phyloP scores from a whole-genome alignment of 345 rosid genomes.

The Eucalyptus shirleyi region DNA sequence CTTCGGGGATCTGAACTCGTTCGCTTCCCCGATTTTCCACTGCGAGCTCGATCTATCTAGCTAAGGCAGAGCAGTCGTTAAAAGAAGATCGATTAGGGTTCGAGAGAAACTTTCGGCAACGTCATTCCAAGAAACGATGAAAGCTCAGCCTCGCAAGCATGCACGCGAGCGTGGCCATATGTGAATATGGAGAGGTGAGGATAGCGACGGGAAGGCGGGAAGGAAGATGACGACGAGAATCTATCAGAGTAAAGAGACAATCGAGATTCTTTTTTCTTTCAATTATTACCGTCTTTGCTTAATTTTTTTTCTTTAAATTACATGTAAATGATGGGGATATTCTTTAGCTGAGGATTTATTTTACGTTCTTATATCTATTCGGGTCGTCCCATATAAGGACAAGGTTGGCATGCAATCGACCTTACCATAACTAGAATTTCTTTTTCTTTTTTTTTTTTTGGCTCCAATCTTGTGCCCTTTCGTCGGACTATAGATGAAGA shows the following conservation, averaged over 20 bases:
- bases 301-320: background rate
- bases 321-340: background rate
- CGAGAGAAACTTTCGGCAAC: background rate
- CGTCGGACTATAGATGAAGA: background rate
- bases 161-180: background rate
- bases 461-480: background rate
- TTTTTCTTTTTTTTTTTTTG: background rate
- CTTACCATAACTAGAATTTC: background rate
- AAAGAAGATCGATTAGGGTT: background rate
- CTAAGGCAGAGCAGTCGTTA: background rate
- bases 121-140: background rate
- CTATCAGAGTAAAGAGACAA: background rate
- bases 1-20: slow-evolving; percentile 23
- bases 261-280: background rate
- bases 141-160: background rate
- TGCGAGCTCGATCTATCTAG: slow-evolving; percentile 8
- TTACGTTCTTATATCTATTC: background rate
- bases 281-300: background rate
- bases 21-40: slow-evolving; percentile 8
- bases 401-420: background rate
- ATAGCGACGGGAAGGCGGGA: background rate
- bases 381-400: background rate
- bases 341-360: background rate
- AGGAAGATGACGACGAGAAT: background rate
- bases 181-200: background rate